These are phyloP conservation scores for Exophiala sp. DNA, from an alignment of 2,329 filamentous ascomycete species.

Conservation along the genomic window DNA sequence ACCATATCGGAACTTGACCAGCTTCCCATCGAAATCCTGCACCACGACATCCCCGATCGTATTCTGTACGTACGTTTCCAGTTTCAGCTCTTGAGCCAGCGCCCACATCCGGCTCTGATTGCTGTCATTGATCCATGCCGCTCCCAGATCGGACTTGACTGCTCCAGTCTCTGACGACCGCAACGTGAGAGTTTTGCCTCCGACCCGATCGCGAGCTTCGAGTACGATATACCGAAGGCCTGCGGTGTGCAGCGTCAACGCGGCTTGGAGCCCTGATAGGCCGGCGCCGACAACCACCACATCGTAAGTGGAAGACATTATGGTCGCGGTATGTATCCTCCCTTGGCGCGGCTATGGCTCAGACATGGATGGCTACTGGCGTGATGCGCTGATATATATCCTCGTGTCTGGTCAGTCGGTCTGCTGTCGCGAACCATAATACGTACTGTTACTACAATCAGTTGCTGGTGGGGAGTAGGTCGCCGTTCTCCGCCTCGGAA, in stretches of 20 bases:
- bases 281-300: slow-evolving; percentile 45
- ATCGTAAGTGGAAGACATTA: slow-evolving; percentile 14
- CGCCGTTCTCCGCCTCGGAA: slow-evolving; percentile 2
- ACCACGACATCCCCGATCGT: slow-evolving; percentile 32
- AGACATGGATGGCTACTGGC: not conserved
- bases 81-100: slow-evolving; percentile 30
- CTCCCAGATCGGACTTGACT: slow-evolving; percentile 34
- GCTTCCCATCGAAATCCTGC: slow-evolving; percentile 28
- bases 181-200: slow-evolving; percentile 47
- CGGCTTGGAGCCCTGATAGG: slow-evolving; percentile 38
- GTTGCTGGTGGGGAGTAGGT: not conserved
- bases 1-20: slow-evolving; percentile 34
- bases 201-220: slow-evolving; percentile 48
- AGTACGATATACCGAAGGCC: slow-evolving; percentile 43
- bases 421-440: not conserved
- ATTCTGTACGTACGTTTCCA: slow-evolving; percentile 33
- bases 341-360: not conserved
- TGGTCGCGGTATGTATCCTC: not conserved
- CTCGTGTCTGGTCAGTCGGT: not conserved
- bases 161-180: slow-evolving; percentile 27
- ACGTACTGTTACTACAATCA: not conserved
- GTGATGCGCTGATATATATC: not conserved
- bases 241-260: slow-evolving; percentile 33
- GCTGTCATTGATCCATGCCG: slow-evolving; percentile 37
- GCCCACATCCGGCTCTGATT: slow-evolving; percentile 36